Evolutionary conservation across 768 basidiomycete species (phyloP).

Genomic region (Tephrocybe rancida): DNA sequence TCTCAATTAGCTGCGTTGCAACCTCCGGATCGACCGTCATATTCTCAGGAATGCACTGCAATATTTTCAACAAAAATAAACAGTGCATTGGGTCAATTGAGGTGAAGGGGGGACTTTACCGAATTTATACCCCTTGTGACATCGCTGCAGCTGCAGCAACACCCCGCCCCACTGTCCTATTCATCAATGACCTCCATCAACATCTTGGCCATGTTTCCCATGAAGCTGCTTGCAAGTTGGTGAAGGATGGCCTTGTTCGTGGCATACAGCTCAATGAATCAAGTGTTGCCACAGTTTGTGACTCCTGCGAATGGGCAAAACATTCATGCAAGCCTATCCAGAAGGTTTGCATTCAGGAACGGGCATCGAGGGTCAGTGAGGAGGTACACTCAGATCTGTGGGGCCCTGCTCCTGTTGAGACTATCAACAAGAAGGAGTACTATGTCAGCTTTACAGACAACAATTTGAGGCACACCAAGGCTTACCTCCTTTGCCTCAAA

Average conservation of each 20-base stretch:
- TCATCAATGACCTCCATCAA: slow-evolving; percentile 27
- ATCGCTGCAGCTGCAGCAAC: slow-evolving; percentile 10
- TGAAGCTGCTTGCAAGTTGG: slow-evolving; percentile 20
- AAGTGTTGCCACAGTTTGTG: background rate
- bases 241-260: slow-evolving; percentile 21
- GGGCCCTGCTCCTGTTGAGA: slow-evolving; percentile 8
- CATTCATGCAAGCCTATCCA: background rate
- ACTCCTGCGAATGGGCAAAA: background rate
- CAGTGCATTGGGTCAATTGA: slow-evolving; percentile 3
- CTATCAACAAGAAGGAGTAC: slow-evolving; percentile 2
- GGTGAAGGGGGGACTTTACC: slow-evolving; percentile 21
- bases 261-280: slow-evolving; percentile 23
- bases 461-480: background rate
- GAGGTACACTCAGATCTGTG: slow-evolving; percentile 6
- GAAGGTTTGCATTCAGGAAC: background rate
- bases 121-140: slow-evolving; percentile 10
- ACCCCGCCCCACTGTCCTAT: slow-evolving; percentile 8
- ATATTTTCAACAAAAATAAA: slow-evolving; percentile 1
- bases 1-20: slow-evolving; percentile 1
- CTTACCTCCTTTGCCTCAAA: slow-evolving; percentile 2
- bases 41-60: background rate
- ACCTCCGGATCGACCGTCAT: background rate
- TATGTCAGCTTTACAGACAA: slow-evolving; percentile 12
- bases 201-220: slow-evolving; percentile 25
- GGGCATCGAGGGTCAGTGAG: background rate